Conservation (phyloP, 2,329 filamentous ascomycete species). For the Colletotrichum tanaceti region DNA sequence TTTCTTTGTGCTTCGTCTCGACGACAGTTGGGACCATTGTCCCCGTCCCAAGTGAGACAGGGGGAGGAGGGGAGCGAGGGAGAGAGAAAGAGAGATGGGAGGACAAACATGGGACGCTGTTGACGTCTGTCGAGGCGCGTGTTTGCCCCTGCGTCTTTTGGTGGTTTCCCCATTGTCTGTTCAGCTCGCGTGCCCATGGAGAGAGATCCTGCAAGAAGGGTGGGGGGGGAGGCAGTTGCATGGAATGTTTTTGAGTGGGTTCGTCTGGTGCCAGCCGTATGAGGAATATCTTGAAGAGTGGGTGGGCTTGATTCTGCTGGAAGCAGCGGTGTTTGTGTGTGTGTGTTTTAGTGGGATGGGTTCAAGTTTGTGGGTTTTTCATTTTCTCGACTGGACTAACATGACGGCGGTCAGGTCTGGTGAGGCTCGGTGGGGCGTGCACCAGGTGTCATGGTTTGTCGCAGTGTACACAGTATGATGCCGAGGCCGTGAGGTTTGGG, state of each 20-base stretch:
- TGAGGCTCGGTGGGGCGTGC: neutral
- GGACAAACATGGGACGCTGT: neutral
- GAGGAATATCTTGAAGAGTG: neutral
- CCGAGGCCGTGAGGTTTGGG: neutral
- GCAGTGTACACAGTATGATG: neutral
- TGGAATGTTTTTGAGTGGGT: neutral
- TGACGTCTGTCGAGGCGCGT: slow-evolving; percentile 6
- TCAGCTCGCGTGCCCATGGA: no score
- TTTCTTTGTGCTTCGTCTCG: neutral
- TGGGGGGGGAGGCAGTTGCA: neutral
- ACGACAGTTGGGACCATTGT: neutral
- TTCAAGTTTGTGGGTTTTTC: no score
- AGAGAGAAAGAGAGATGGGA: neutral
- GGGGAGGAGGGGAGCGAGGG: neutral
- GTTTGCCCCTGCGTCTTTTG: neutral
- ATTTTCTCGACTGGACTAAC: neutral
- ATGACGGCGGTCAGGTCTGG: neutral
- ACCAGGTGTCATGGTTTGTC: neutral
- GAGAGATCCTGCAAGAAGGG: slow-evolving; percentile 11
- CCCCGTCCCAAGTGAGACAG: neutral
- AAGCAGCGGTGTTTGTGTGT: neutral
- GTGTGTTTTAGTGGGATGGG: neutral
- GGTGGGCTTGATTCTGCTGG: neutral
- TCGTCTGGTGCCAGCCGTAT: neutral
- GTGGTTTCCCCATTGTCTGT: neutral